Evolutionary conservation across 768 basidiomycete species (phyloP).

Genomic region (Ramaria sp.): DNA sequence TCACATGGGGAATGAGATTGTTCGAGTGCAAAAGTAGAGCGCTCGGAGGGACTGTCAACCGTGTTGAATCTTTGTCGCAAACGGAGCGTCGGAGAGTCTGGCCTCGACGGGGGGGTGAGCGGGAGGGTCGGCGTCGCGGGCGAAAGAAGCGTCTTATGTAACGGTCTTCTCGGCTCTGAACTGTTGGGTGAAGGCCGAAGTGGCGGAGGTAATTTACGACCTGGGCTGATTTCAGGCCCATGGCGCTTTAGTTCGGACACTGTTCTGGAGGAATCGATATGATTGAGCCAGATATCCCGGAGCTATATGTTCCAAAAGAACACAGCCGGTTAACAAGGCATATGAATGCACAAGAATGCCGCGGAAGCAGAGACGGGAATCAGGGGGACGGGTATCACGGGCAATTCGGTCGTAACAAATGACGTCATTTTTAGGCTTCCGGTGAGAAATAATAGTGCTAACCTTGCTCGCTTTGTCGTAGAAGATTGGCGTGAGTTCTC

Average conservation of each 20-base stretch:
- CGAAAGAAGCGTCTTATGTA: neutral
- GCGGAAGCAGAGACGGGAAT: conserved; percentile 4
- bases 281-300: conserved; percentile 31
- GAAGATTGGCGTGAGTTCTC: conserved; percentile 44
- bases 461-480: conserved; percentile 46
- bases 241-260: too few species aligned
- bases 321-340: neutral
- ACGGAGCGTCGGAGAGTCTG: conserved; percentile 20
- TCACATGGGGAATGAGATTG: neutral
- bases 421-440: too few species aligned
- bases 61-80: neutral
- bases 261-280: conserved; percentile 10
- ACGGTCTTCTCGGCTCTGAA: neutral
- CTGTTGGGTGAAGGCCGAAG: neutral
- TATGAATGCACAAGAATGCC: neutral
- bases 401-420: neutral
- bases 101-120: neutral
- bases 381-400: neutral
- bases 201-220: neutral
- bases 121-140: conserved; percentile 1
- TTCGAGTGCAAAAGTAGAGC: neutral
- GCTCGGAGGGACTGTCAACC: neutral
- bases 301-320: conserved; percentile 23
- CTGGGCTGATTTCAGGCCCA: too few species aligned
- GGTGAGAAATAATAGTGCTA: conserved; percentile 7